Conservation (phyloP, 495 filamentous ascomycete species). For the Tirmania nivea region DNA sequence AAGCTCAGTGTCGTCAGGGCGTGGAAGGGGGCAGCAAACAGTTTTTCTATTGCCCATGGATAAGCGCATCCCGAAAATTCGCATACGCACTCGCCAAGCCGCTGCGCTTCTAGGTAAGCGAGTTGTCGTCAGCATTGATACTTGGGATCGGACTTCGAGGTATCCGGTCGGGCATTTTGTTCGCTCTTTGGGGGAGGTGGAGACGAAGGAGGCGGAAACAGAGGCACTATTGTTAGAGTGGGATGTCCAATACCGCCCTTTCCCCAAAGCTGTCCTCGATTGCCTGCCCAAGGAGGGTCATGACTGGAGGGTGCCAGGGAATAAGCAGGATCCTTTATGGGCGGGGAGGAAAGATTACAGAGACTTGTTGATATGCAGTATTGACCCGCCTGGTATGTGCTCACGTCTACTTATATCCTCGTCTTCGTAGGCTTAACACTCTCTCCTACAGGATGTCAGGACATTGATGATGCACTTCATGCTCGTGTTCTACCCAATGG, state of each 20-base stretch:
- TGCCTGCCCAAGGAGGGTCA: constrained; percentile 84
- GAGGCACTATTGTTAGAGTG: constrained; percentile 86
- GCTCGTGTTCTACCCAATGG: constrained; percentile 68
- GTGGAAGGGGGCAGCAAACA: constrained; percentile 65
- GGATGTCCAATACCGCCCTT: constrained; percentile 93
- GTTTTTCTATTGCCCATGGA: constrained; percentile 96
- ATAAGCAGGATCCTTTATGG: constrained; percentile 63
- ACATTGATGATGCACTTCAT: constrained; percentile 95
- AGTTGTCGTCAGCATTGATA: constrained; percentile 84
- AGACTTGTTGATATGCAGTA: constrained; percentile 79
- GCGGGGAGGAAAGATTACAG: constrained; percentile 60
- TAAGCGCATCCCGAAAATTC: constrained; percentile 87
- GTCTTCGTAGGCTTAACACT: not conserved
- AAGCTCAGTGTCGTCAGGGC: constrained; percentile 49
- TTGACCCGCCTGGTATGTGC: constrained; percentile 50
- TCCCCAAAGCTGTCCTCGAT: constrained; percentile 83
- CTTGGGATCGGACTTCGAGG: constrained; percentile 79
- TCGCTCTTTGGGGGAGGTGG: constrained; percentile 73
- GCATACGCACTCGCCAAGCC: constrained; percentile 75
- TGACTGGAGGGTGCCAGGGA: constrained; percentile 71
- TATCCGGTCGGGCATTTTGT: constrained; percentile 90
- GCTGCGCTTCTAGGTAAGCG: constrained; percentile 71
- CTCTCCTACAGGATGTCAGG: constrained; percentile 50
- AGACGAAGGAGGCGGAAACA: constrained; percentile 88
- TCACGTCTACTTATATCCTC: not conserved